Evolutionary conservation across 768 basidiomycete genomes (phyloP).

Genomic region (Mycena sanguinolenta): DNA sequence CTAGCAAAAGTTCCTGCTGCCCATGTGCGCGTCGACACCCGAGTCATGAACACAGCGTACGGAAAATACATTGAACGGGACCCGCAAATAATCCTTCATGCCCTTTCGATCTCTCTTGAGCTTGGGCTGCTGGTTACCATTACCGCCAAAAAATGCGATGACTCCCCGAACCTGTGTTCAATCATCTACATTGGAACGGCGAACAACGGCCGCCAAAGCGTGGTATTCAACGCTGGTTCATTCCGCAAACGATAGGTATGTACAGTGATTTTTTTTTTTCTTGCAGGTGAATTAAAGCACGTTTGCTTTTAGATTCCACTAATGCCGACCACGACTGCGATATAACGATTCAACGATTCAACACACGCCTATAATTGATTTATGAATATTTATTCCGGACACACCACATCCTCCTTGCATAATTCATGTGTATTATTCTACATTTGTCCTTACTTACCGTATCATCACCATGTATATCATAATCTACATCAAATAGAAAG

Average conservation of each 20-base stretch:
- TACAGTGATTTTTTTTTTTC: too few relatives aligned
- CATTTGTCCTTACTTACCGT: too few relatives aligned
- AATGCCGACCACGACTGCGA: not conserved
- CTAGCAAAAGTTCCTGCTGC: conserved; percentile 47
- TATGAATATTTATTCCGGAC: too few relatives aligned
- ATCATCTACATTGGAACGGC: conserved; percentile 29
- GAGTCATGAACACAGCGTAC: conserved; percentile 50
- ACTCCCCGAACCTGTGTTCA: conserved; percentile 1
- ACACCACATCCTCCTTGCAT: too few relatives aligned
- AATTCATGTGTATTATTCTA: too few relatives aligned
- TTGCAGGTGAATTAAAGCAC: not conserved
- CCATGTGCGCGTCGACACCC: conserved; percentile 52
- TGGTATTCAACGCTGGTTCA: conserved; percentile 26
- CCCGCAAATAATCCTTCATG: conserved; percentile 51
- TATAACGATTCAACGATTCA: not conserved
- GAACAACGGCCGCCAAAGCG: conserved; percentile 25
- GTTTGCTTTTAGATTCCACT: not conserved
- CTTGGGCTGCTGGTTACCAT: conserved; percentile 53
- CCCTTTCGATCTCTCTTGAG: conserved; percentile 57
- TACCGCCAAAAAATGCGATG: conserved; percentile 6
- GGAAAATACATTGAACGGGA: conserved; percentile 48
- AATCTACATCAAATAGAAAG: too few relatives aligned
- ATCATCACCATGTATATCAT: too few relatives aligned
- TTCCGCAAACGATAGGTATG: conserved; percentile 14
- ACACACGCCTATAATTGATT: not conserved